Evolutionary conservation across 1,139 yeast genomes (phyloP), one percentile per base, ranked within the genome.

Genomic region (Yamadazyma siamensis): DNA sequence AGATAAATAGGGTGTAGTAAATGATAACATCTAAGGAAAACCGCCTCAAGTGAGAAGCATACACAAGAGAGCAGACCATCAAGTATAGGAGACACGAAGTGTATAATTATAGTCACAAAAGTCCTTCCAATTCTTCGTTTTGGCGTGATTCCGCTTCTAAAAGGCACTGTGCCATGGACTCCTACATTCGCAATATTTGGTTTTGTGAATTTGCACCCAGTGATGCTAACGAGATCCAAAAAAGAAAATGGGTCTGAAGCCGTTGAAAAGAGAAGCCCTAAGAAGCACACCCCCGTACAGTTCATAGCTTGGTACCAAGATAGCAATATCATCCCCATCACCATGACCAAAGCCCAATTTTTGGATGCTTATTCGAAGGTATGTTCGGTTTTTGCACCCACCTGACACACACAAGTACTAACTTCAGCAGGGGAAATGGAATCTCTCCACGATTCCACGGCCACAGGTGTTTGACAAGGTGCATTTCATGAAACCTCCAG

Each of bases 401-500:
- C 14, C n/a, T 4, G 5, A 23, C 27, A 18, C 16, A 14, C 21
- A 13, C 30, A 13, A 15, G 15, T 35, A 46, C 53, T 47, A 48
- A 50, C 47, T 20, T 24, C 5, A 17, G 6, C 5, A 31, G 34
- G 81, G 83, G 2, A 68, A 65, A 41, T 61, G 71, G 70, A 77
- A 80, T 40, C 52, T 81, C 12, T 75, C 84, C 1, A 58, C 58
- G 9, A 69, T 79, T 1, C 67, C 71, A 1, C 61, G 77, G 33
- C 91, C 89, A 0, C 53, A 67, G 1, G 73, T 80, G 41, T 63
- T 75, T 38, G 51, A 58, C 12, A 61, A 61, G 8, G 53, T 53
- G 8, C 75, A 76, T 2, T 60, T 76, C 32, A 63, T 81, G 62
- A 65, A 65, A 24, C 78, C 88, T 0, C 91, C 91, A 1, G 75